Conservation (phyloP, 495 filamentous ascomycete species). For the Tricharina praecox region DNA sequence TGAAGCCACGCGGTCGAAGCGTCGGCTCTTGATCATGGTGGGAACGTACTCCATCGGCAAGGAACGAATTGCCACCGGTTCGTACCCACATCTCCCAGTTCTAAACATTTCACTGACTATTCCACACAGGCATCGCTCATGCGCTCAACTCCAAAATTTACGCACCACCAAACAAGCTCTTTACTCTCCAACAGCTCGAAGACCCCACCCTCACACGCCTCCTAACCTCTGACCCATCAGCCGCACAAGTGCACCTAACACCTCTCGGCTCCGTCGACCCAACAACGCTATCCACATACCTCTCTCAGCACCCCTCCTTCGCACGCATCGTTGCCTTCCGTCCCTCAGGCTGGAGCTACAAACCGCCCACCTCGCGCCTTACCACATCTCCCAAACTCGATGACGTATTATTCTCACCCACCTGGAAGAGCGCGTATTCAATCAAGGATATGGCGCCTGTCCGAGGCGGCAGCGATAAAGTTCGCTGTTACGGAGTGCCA, state of each 20-base stretch:
- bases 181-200: conserved; percentile 68
- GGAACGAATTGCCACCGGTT: conserved; percentile 83
- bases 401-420: conserved; percentile 51
- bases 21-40: conserved; percentile 73
- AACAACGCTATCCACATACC: conserved; percentile 76
- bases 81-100: conserved; percentile 71
- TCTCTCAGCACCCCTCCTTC: conserved; percentile 62
- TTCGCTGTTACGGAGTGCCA: conserved; percentile 75
- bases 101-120: conserved; percentile 51
- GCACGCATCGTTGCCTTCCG: conserved; percentile 77
- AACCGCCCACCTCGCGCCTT: conserved; percentile 46
- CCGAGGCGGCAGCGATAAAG: conserved; percentile 47
- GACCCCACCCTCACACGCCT: conserved; percentile 61
- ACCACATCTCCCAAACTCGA: conserved; percentile 45
- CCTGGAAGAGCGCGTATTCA: conserved; percentile 56
- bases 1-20: conserved; percentile 18
- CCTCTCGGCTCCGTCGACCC: conserved; percentile 77
- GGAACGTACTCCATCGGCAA: conserved; percentile 98
- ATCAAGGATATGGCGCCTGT: conserved; percentile 53
- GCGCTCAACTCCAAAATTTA: conserved; percentile 84
- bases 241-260: conserved; percentile 96
- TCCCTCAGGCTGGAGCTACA: conserved; percentile 82
- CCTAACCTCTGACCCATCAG: conserved; percentile 60
- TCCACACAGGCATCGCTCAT: conserved; percentile 46
- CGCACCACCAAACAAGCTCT: conserved; percentile 62